Conservation (phyloP, 352 stramenopile species). For the Pythium folliculosum region DNA sequence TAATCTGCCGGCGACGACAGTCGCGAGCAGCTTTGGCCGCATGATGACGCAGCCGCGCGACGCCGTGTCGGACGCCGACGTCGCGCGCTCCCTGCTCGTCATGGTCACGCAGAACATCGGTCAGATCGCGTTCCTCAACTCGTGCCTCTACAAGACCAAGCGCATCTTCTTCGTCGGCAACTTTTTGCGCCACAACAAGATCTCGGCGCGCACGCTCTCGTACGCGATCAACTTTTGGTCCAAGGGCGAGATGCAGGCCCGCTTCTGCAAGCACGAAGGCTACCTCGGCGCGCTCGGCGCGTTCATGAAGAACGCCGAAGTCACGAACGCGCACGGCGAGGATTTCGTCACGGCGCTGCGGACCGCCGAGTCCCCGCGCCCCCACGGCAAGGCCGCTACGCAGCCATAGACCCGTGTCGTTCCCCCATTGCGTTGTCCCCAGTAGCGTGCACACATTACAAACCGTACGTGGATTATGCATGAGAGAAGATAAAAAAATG, state of each 20-base stretch:
- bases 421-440: not conserved
- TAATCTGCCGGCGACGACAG: conserved; percentile 86
- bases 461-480: not conserved
- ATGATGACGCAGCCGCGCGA: conserved; percentile 75
- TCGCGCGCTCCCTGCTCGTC: conserved; percentile 95
- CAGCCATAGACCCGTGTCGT: not conserved
- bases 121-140: conserved; percentile 98
- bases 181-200: conserved; percentile 98
- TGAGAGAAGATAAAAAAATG: not conserved
- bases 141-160: conserved; percentile 95
- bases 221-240: conserved; percentile 99
- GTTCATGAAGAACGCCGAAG: conserved; percentile 91
- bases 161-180: conserved; percentile 98
- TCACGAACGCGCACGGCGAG: conserved; percentile 67
- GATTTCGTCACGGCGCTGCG: conserved; percentile 55
- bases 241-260: conserved; percentile 89
- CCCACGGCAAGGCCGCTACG: not conserved
- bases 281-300: conserved; percentile 98
- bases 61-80: conserved; percentile 92
- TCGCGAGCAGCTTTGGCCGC: conserved; percentile 97
- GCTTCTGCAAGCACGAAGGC: conserved; percentile 97
- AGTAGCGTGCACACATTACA: not conserved
- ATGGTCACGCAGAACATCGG: conserved; percentile 99
- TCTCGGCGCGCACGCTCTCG: conserved; percentile 90
- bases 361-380: conserved; percentile 21